phyloP scores from a whole-genome alignment of 148 eudicot species.

The Talinum fruticosum region DNA sequence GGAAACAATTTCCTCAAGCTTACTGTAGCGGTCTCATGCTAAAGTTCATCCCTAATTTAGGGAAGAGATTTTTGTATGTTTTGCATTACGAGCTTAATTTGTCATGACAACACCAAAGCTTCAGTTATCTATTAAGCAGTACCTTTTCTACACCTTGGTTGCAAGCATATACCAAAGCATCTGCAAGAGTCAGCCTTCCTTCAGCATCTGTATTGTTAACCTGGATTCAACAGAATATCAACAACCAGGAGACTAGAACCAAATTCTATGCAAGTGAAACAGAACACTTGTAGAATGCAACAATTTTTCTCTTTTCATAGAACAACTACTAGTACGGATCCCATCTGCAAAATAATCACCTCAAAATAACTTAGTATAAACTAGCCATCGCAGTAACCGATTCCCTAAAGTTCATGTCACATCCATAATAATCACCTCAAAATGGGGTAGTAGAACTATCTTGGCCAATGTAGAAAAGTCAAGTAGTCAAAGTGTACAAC shows the following conservation, averaged over 20 bases:
- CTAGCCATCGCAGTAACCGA: no score
- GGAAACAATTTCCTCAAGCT: not conserved
- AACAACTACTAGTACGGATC: not conserved
- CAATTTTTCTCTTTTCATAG: not conserved
- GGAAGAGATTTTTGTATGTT: not conserved
- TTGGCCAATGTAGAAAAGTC: not conserved
- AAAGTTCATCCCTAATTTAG: not conserved
- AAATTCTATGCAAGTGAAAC: not conserved
- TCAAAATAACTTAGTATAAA: no score
- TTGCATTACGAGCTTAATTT: not conserved
- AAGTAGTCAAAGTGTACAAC: not conserved
- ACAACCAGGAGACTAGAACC: not conserved
- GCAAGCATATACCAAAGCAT: conserved; percentile 97
- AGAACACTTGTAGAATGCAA: no score
- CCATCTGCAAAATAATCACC: no score
- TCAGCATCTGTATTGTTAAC: conserved; percentile 99
- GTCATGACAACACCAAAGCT: not conserved
- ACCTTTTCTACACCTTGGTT: conserved; percentile 98
- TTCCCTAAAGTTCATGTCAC: no score
- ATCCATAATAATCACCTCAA: no score
- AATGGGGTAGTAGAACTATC: not conserved
- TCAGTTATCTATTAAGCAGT: conserved; percentile 7
- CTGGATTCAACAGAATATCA: conserved; percentile 35
- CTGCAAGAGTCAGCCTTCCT: conserved; percentile 99
- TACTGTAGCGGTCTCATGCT: not conserved